phyloP scores from a whole-genome alignment of 2,329 filamentous ascomycete genomes.

The Coniella vitis region DNA sequence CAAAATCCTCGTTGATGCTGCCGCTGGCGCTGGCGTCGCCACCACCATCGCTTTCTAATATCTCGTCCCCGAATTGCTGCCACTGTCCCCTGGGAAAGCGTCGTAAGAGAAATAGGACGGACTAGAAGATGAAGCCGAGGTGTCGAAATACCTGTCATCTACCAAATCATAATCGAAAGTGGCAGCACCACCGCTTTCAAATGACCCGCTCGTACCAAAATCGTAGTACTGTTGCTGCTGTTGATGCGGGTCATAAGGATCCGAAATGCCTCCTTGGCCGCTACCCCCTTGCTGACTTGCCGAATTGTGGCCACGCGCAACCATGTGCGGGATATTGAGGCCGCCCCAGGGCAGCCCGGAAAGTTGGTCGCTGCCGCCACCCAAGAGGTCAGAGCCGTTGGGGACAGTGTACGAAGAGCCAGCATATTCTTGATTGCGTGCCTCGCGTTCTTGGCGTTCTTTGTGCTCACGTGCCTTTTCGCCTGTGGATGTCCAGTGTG shows the following conservation, averaged over 20 bases:
- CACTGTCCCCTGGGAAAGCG: slow-evolving; percentile 14
- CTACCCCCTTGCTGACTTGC: slow-evolving; percentile 38
- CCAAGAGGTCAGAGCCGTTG: slow-evolving; percentile 44
- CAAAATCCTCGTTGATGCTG: too few relatives aligned
- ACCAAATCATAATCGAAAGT: background rate
- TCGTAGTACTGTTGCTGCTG: slow-evolving; percentile 11
- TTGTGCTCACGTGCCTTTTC: slow-evolving; percentile 63
- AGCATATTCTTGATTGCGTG: slow-evolving; percentile 56
- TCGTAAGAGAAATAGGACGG: slow-evolving; percentile 14
- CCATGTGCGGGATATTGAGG: slow-evolving; percentile 51
- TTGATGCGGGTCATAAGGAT: slow-evolving; percentile 5
- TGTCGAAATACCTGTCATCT: slow-evolving; percentile 15
- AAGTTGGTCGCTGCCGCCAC: slow-evolving; percentile 35
- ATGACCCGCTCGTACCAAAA: background rate
- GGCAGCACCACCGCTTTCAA: slow-evolving; percentile 2
- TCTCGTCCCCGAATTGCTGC: slow-evolving; percentile 14
- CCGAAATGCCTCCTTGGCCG: slow-evolving; percentile 11
- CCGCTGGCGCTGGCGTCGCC: background rate
- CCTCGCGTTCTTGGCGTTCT: slow-evolving; percentile 57
- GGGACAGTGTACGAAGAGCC: slow-evolving; percentile 58
- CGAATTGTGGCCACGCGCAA: slow-evolving; percentile 44
- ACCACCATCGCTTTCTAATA: slow-evolving; percentile 7
- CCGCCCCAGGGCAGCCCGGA: slow-evolving; percentile 69
- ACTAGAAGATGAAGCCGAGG: slow-evolving; percentile 9
- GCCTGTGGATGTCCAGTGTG: slow-evolving; percentile 37